Percentiles rank a stretch among this genome's conserved stretches.
These are phyloP conservation scores for Ambrosiella beaveri DNA, from an alignment of 2,329 filamentous ascomycete genomes.

Conservation along the genomic window DNA sequence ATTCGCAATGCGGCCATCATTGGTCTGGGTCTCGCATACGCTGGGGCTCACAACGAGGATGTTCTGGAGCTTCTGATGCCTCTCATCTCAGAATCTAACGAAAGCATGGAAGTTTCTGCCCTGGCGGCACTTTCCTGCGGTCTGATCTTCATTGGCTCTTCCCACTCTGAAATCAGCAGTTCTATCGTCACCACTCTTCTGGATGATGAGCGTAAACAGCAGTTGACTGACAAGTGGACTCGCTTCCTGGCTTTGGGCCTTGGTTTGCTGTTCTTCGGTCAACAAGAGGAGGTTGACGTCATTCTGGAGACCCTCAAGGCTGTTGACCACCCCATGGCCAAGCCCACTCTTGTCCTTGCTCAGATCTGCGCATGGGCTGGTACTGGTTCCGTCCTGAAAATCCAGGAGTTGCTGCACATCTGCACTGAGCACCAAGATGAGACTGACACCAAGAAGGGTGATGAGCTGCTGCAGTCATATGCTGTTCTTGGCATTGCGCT, in stretches of 20 bases:
- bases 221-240: slow-evolving; percentile 96
- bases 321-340: slow-evolving; percentile 91
- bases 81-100: slow-evolving; percentile 64
- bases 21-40: slow-evolving; percentile 87
- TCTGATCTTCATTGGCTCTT: slow-evolving; percentile 82
- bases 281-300: slow-evolving; percentile 97
- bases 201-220: slow-evolving; percentile 78
- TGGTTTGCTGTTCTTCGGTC: slow-evolving; percentile 85
- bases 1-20: slow-evolving; percentile 79
- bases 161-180: slow-evolving; percentile 77
- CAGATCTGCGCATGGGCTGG: slow-evolving; percentile 98
- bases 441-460: slow-evolving; percentile 82
- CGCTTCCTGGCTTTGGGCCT: slow-evolving; percentile 89
- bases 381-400: slow-evolving; percentile 89
- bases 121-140: slow-evolving; percentile 89
- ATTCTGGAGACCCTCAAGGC: slow-evolving; percentile 93
- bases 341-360: slow-evolving; percentile 83
- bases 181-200: slow-evolving; percentile 83
- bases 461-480: slow-evolving; percentile 89
- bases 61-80: slow-evolving; percentile 73
- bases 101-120: slow-evolving; percentile 89
- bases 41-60: slow-evolving; percentile 81
- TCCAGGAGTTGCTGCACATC: slow-evolving; percentile 91
- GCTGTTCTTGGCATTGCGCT: slow-evolving; percentile 86
- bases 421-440: slow-evolving; percentile 97